These are phyloP conservation scores for Ogataea populi-albae DNA, from an alignment of 805 yeast genomes.

Conservation along the genomic window DNA sequence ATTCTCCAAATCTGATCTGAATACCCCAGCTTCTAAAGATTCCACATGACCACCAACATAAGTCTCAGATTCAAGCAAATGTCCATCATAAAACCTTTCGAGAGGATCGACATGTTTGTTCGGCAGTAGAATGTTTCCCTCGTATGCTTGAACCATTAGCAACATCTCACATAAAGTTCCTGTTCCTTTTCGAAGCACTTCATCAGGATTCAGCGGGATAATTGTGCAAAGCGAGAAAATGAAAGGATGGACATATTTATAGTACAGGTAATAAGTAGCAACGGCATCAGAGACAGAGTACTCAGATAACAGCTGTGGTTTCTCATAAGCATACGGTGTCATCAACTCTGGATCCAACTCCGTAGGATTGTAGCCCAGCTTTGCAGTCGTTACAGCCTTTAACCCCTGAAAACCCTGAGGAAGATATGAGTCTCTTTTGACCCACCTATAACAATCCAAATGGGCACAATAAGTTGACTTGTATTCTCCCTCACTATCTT, in stretches of 20 bases:
- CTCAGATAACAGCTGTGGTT: slow-evolving; percentile 89
- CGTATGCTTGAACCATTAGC: slow-evolving; percentile 92
- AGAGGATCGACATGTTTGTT: slow-evolving; percentile 91
- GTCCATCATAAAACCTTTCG: slow-evolving; percentile 95
- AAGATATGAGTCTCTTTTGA: slow-evolving; percentile 91
- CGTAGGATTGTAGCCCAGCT: slow-evolving; percentile 92
- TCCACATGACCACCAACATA: slow-evolving; percentile 99
- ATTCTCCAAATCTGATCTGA: slow-evolving; percentile 78
- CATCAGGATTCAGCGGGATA: slow-evolving; percentile 95
- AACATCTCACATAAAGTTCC: slow-evolving; percentile 99
- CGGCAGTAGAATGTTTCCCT: slow-evolving; percentile 73
- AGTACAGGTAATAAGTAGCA: slow-evolving; percentile 93
- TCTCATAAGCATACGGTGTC: slow-evolving; percentile 96
- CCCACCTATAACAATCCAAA: slow-evolving; percentile 98
- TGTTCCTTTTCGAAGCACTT: slow-evolving; percentile 92
- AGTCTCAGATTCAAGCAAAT: slow-evolving; percentile 89
- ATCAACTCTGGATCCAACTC: slow-evolving; percentile 96
- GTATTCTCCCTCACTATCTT: slow-evolving; percentile 87
- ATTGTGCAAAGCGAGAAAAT: slow-evolving; percentile 93
- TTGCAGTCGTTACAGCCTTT: slow-evolving; percentile 95
- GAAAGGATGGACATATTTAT: slow-evolving; percentile 96
- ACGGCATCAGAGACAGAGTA: slow-evolving; percentile 99
- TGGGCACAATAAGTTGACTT: slow-evolving; percentile 90
- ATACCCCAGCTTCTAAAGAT: slow-evolving; percentile 96
- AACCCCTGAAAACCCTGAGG: slow-evolving; percentile 99